Base-by-base conservation (phyloP, 768 basidiomycete genomes). In the Kwoniella mangroviensis region DNA sequence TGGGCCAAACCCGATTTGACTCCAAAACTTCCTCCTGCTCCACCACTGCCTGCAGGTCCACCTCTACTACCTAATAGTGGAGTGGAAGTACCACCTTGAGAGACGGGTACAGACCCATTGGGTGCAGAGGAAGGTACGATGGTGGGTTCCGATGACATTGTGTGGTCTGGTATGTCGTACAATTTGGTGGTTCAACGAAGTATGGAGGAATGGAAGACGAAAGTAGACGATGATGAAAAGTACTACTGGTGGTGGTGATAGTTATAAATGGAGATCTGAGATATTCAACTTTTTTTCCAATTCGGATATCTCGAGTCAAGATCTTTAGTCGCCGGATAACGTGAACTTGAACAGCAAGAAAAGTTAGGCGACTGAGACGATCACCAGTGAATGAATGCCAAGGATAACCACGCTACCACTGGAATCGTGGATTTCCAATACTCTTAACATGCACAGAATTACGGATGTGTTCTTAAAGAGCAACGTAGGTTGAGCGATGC, bases 1-100 rank as follows among this genome's bases (percentile, higher is more conserved):
- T 97, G 94, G 3, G 95, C 94, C 56, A 98, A 86, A 69, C 93
- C 94, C 24, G 92, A 92, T 84, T 95, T 95, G 79, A 95, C 94
- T 43, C 81, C 79, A 63, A 81, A 82, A 22, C 81, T 82, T 2
- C 82, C 83, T 26, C 73, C 75, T 21, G 75, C 73, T 62, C 76
- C 76, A 49, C 72, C 74, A 19, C 65, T 49, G 2, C 69, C 72
- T 5, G 67, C 63, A 11, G 69, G 57, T 13, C 67, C 71, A 22
- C 68, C 73, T n/a, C 69, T 66, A 28, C 64, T 66, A 9, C 74
- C 65, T 21, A 77, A 52, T 5, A 58, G 52, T n/a, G 79, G 79
- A 3, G 79, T 81, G 28, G 74, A 73, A 40, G 77, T 70, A 3
- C 78, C 78, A 43, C 63, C 69, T 19, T 57, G 40, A 21, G 54